Base-by-base conservation (phyloP, 805 yeast species). In the Wickerhamiella dianesei region DNA sequence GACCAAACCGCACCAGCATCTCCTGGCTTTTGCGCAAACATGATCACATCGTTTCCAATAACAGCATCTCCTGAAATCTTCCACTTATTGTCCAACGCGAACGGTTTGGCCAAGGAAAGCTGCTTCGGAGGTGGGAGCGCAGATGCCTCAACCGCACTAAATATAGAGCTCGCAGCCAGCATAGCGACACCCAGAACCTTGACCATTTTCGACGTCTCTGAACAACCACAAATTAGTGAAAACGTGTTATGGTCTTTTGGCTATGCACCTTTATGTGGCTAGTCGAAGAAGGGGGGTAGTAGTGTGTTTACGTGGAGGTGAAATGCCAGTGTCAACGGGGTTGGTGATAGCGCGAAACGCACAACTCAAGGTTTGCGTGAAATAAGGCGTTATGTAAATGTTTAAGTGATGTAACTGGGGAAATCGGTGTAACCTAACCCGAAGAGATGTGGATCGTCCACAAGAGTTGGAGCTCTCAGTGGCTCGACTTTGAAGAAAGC, bases 1-100 rank as follows among this genome's bases (percentile, higher is more conserved):
- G 64, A 44, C 67, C 70, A 66, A 12, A 67, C 53, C 12, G 67
- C 53, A 13, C 67, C 67, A 3, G 44, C 14, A 41, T 49, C 44
- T 16, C 43, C 48, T 13, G 50, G 51, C 13, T 16, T 8, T 14
- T 43, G 40, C 22, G 53, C 58, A n/a, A 57, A 50, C 29, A 18
- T 36, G n/a, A 57, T 32, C 19, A 41, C 51, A 21, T 46, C 41
- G 16, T 43, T 18, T 5, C 41, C 41, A 4, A n/a, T 22, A 5
- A n/a, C 25, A 18, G 41, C 41, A 39, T 39, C 41, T 19, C 41
- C 41, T 4, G 16, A 14, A 6, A 39, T 5, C 41, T 13, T 20
- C 41, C 41, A 39, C 41, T 39, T 13, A n/a, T 17, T 17, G 5
- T 36, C 39, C 39, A 25, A 25, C 32, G 32, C 32, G 32, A 25